These are phyloP conservation scores for Pseudocercospora ulei DNA, from an alignment of 2,329 filamentous ascomycete species.

Conservation along the genomic window DNA sequence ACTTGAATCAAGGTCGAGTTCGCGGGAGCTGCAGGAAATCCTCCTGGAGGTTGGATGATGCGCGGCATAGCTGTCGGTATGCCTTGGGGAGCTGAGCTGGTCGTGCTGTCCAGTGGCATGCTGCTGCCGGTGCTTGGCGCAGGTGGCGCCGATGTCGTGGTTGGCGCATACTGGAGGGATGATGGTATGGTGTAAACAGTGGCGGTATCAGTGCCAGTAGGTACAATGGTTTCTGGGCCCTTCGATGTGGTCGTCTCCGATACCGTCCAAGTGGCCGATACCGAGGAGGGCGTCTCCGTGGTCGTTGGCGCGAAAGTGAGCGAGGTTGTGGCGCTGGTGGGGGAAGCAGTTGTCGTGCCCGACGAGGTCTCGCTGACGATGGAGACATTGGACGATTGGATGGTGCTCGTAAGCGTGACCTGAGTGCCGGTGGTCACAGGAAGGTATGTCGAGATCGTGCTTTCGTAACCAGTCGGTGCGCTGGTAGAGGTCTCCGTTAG, in stretches of 20 bases:
- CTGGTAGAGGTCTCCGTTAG: constrained; percentile 12
- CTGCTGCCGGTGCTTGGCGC: constrained; percentile 13
- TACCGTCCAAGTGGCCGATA: constrained; percentile 10
- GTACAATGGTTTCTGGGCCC: constrained; percentile 36
- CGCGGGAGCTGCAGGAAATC: constrained; percentile 46
- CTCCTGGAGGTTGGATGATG: constrained; percentile 61
- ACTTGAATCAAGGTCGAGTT: constrained; percentile 69
- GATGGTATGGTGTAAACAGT: constrained; percentile 48
- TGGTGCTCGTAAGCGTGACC: constrained; percentile 9
- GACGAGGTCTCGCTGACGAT: constrained; percentile 8
- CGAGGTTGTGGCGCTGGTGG: constrained; percentile 6
- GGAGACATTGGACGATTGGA: constrained; percentile 1
- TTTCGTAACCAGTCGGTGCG: constrained; percentile 11
- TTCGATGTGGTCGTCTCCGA: constrained; percentile 22
- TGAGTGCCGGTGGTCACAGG: constrained; percentile 20
- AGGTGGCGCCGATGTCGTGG: constrained; percentile 27
- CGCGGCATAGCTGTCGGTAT: constrained; percentile 61
- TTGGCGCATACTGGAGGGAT: constrained; percentile 52
- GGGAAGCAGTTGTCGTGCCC: constrained; percentile 5
- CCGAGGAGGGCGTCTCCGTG: constrained; percentile 12
- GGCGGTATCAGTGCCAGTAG: constrained; percentile 41
- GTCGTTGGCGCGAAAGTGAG: constrained; percentile 10
- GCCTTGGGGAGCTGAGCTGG: constrained; percentile 41
- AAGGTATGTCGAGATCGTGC: constrained; percentile 13
- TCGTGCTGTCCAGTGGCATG: constrained; percentile 36